A percentile compares a stretch with the other conserved stretches of the same genome.
These are phyloP conservation scores for Colletotrichum lupini DNA, from an alignment of 2,329 filamentous ascomycete species.

Conservation along the genomic window DNA sequence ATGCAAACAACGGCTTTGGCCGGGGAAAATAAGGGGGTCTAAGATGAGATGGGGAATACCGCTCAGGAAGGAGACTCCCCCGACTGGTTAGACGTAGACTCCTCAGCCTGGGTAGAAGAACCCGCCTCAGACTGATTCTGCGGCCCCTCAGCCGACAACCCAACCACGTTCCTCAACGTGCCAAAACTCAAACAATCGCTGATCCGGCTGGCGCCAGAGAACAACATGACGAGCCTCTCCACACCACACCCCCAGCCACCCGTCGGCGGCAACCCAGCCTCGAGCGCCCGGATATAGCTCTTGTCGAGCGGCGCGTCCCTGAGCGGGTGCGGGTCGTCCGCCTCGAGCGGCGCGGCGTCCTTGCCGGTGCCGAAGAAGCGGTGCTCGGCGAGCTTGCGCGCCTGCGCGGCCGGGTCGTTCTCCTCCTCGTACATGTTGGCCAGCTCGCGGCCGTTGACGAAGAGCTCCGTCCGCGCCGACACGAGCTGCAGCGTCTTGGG, in stretches of 20 bases:
- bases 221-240: slow-evolving; percentile 91
- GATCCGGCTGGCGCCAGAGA: slow-evolving; percentile 82
- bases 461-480: slow-evolving; percentile 86
- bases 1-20: background rate
- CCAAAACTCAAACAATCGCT: slow-evolving; percentile 91
- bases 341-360: slow-evolving; percentile 33
- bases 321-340: slow-evolving; percentile 46
- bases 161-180: slow-evolving; percentile 77
- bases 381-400: slow-evolving; percentile 79
- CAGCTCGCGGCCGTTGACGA: slow-evolving; percentile 82
- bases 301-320: slow-evolving; percentile 72
- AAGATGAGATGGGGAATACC: too few relatives aligned
- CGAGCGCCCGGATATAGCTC: slow-evolving; percentile 84
- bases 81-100: too few relatives aligned
- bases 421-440: slow-evolving; percentile 99
- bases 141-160: slow-evolving; percentile 52
- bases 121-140: background rate
- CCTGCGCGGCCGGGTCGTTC: slow-evolving; percentile 89
- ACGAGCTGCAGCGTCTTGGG: slow-evolving; percentile 75
- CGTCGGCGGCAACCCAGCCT: slow-evolving; percentile 93
- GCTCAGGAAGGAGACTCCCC: background rate
- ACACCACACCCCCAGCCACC: slow-evolving; percentile 97
- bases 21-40: background rate
- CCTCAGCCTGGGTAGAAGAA: too few relatives aligned
- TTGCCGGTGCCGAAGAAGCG: slow-evolving; percentile 49